phyloP scores from a whole-genome alignment of 2,329 filamentous ascomycete species.

The Zasmidium angulare region DNA sequence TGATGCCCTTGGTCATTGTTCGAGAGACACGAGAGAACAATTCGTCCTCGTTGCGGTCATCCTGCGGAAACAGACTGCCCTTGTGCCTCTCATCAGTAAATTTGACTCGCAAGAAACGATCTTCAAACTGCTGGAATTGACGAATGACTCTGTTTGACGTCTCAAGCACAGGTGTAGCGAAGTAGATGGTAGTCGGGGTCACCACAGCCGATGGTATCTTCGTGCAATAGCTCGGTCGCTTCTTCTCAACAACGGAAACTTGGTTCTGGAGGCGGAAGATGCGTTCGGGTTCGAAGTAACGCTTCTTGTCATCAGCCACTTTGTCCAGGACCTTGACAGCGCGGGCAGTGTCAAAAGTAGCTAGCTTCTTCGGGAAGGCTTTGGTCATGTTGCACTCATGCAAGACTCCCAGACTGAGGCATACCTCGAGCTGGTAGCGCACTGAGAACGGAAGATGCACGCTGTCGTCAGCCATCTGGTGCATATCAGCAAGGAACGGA shows the following conservation, averaged over 20 bases:
- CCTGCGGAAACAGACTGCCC: slow-evolving; percentile 38
- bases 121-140: slow-evolving; percentile 64
- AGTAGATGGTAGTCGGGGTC: slow-evolving; percentile 81
- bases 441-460: slow-evolving; percentile 60
- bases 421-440: slow-evolving; percentile 89
- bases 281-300: slow-evolving; percentile 67
- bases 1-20: slow-evolving; percentile 74
- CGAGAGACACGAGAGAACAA: slow-evolving; percentile 73
- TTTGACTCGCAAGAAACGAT: slow-evolving; percentile 84
- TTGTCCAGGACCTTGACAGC: slow-evolving; percentile 73
- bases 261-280: slow-evolving; percentile 60
- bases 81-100: slow-evolving; percentile 77
- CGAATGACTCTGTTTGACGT: slow-evolving; percentile 85
- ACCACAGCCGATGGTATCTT: slow-evolving; percentile 74
- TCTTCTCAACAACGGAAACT: slow-evolving; percentile 30
- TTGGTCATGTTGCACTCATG: slow-evolving; percentile 71
- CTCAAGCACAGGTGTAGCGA: slow-evolving; percentile 75
- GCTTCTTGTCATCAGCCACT: slow-evolving; percentile 62
- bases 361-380: slow-evolving; percentile 65
- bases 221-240: slow-evolving; percentile 66
- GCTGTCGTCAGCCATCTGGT: slow-evolving; percentile 16
- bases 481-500: slow-evolving; percentile 18
- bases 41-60: slow-evolving; percentile 38
- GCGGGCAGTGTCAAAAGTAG: slow-evolving; percentile 44
- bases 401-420: slow-evolving; percentile 75